Conservation (phyloP, 805 yeast genomes). For the Brettanomyces bruxellensis region DNA sequence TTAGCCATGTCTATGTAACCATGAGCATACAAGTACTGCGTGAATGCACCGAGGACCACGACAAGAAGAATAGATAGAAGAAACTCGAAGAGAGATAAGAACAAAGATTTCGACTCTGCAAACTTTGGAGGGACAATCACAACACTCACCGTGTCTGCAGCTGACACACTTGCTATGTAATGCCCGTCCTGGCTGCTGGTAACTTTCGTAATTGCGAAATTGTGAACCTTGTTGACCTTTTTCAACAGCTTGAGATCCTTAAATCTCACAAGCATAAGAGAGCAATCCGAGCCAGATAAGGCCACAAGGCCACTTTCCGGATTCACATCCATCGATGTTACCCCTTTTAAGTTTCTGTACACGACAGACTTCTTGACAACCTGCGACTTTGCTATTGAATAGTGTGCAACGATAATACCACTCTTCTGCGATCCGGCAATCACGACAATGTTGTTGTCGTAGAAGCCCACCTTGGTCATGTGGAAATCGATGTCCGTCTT, state of each 20-base stretch:
- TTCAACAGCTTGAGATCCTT: slow-evolving; percentile 43
- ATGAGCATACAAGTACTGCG: slow-evolving; percentile 21
- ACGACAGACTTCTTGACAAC: slow-evolving; percentile 34
- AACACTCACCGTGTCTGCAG: slow-evolving; percentile 64
- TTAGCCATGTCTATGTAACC: slow-evolving; percentile 19
- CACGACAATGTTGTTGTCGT: slow-evolving; percentile 27
- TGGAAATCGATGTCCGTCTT: slow-evolving; percentile 17
- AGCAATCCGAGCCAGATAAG: slow-evolving; percentile 56
- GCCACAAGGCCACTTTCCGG: slow-evolving; percentile 34
- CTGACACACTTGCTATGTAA: slow-evolving; percentile 63
- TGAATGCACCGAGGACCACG: slow-evolving; percentile 14
- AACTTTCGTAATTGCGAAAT: slow-evolving; percentile 69
- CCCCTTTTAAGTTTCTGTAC: slow-evolving; percentile 42
- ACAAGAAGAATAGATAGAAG: slow-evolving; percentile 17
- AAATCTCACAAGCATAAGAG: slow-evolving; percentile 48
- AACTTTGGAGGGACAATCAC: slow-evolving; percentile 47
- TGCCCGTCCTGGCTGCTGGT: slow-evolving; percentile 61
- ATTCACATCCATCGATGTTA: slow-evolving; percentile 43
- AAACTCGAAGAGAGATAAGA: slow-evolving; percentile 18
- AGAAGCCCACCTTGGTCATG: slow-evolving; percentile 24
- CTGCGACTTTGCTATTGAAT: slow-evolving; percentile 32
- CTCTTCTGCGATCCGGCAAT: slow-evolving; percentile 38
- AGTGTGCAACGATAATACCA: slow-evolving; percentile 35
- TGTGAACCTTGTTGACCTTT: slow-evolving; percentile 53
- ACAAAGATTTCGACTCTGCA: slow-evolving; percentile 30